Evolutionary conservation across 2,329 filamentous ascomycete genomes (phyloP), one percentile per base, ranked within the genome.

Genomic region (Neonectria punicea): DNA sequence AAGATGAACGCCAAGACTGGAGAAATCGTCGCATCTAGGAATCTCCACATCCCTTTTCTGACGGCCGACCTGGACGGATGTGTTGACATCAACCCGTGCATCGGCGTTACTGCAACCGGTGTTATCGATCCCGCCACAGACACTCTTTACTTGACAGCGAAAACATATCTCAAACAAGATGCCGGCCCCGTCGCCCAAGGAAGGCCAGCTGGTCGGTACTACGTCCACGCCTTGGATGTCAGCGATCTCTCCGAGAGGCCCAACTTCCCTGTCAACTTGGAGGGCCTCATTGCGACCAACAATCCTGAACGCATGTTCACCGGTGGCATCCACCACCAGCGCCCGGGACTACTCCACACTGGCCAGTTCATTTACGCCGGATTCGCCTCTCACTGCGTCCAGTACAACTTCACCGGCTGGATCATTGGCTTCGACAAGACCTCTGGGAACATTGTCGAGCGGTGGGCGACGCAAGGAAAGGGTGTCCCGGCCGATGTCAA

Each of bases 1-100:
- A 87, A 86, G 66, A 75, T 88, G 34, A 79, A 88, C 69, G 85
- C 85, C 0, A 84, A 85, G 70, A 87, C 84, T 0, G 86, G 86
- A 22, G 80, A 76, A 3, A 85, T 88, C 22, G 68, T 88, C n/a
- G 73, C 76, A 1, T 79, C 77, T 1, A 77, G 85, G 9, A 86
- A 82, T 28, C 77, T 89, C 0, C 80, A 81, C 54, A 80, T 83
- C 20, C 85, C 85, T 2, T 86, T 86, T 67, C 72, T 85, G 28
- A 79, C 83, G 10, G 80, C 80, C 5, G 85, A 87, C 60, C 75
- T 86, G 43, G 79, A 79, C 41, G 79, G 81, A 9, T 87, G 84
- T 65, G 80, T 79, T 32, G 84, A 85, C 61, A 81, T 86, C 43
- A 80, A 82, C 10, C 80, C 83, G n/a, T 78, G 77, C 13, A 77